Evolutionary conservation across 2,329 filamentous ascomycete genomes (phyloP), one percentile per base, ranked within the genome.

Genomic region (Ceratocystis huliohia): DNA sequence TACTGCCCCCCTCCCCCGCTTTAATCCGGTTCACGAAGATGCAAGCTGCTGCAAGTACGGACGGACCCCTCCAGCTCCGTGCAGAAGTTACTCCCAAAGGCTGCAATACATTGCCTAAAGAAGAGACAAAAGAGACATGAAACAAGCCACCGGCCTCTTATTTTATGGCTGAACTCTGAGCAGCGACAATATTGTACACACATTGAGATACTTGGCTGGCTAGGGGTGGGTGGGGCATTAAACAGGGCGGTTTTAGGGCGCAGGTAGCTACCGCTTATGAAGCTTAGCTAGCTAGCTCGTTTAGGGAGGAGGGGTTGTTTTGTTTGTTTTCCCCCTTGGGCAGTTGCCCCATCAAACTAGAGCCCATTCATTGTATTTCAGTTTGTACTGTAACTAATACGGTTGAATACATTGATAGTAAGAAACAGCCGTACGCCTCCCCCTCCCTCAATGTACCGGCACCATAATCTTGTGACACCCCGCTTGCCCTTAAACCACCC

Each of bases 191-290:
- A 53, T 25, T 22, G 20, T 20, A 53, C 46, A 48, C 46, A 50
- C 37, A 41, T 41, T 15, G 10, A 41, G 37, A 41, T 41, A 15
- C 37, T 20, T 50, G 15, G 17, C n/a, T 10, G 8, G 3, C 48
- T 10, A 50, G 48, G 48, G 20, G 46, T 48, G 5, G 48, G 48
- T 53, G 48, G 48, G 48, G 48, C 22, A 53, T 30, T 37, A 59
- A 37, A n/a, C 30, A 30, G 56, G 56, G 56, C 56, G 33, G 56
- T 8, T 59, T 30, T 59, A 28, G 56, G 56, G 53, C 53, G 53
- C 53, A 59, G 56, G 56, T 59, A 59, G 17, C 56, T 59, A 37
- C 56, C 5, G 28, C 7, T 17, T 59, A 8, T 59, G 28, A 25
- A 59, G 28, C 56, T 59, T 53, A 30, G 53, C 53, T 17, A 53